Base-by-base conservation (phyloP, 169 alveolate genomes). In the Plasmodium knowlesi region DNA sequence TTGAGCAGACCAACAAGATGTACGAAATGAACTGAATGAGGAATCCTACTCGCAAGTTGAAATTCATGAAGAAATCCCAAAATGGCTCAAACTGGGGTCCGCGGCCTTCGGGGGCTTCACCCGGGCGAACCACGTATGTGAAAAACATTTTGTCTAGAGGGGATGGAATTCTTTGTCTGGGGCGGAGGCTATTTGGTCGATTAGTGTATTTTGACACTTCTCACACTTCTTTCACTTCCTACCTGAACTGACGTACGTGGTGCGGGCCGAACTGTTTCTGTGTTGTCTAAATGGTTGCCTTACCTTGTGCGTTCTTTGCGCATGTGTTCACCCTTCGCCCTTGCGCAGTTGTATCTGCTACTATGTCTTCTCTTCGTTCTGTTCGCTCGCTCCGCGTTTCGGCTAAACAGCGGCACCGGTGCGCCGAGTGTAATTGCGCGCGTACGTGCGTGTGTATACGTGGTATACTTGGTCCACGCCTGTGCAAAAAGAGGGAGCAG, bases 91-190 rank as follows among this genome's bases (percentile, higher is more conserved):
- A 97, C 92, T 98, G 99, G 22, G 99, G 99, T 14, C 98, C 98
- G 34, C 99, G 97, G 82, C 99, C 98, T 94, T 97, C 99, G 22
- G 99, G 99, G 53, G 99, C 99, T 96, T 98, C 99, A 22, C 99
- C 99, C 61, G 99, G 99, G 67, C 99, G 97, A 32, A 98, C 99
- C 12, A 98, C 99, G 95, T 98, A 98, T 14, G 99, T 98, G 96
- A 98, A 97, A 92, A 92, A 98, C 99, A 98, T 98, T 71, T 92
- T 97, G 37, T 12, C 3, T n/a, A n/a, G n/a, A 5, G 34, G 70
- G 28, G 78, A 25, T 46, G 25, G 54, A 3, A 61, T 4, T 61
- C 19, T 61, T 61, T 61, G 73, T 8, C 16, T n/a, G 34, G 74
- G 32, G 73, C 8, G n/a, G 73, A 22, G 73, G 32, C n/a, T 5